Conservation (phyloP, 208 protist genomes). For the Acanthamoeba castellanii region DNA sequence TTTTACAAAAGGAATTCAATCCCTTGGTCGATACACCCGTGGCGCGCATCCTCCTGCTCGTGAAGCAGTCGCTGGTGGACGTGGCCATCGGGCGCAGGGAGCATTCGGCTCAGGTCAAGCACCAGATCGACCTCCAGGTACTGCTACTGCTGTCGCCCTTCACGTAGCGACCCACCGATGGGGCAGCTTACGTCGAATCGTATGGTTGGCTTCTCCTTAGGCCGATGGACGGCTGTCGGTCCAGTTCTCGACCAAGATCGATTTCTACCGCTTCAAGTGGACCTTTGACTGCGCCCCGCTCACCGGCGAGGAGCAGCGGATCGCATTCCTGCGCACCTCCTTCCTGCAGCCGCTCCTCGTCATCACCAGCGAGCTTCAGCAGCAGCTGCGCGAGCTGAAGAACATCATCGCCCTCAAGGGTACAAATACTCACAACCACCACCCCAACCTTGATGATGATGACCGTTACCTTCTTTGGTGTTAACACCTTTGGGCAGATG, state of each 20-base stretch:
- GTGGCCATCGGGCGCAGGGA: neutral
- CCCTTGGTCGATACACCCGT: conserved; percentile 9
- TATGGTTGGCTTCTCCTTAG: neutral
- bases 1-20: conserved; percentile 6
- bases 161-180: neutral
- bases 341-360: neutral
- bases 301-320: neutral
- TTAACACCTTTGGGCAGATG: neutral
- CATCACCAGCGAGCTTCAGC: conserved; percentile 25
- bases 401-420: conserved; percentile 36
- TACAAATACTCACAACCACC: neutral
- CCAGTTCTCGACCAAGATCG: conserved; percentile 40
- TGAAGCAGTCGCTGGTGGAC: conserved; percentile 30
- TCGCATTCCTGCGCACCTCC: neutral
- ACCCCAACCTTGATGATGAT: neutral
- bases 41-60: neutral
- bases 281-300: conserved; percentile 29
- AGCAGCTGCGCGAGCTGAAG: conserved; percentile 26
- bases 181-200: no score
- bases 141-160: neutral
- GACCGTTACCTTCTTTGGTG: neutral
- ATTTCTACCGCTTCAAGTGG: conserved; percentile 67
- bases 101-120: neutral
- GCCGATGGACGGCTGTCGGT: neutral
- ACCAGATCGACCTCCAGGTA: neutral